Conservation (phyloP, 2,329 filamentous ascomycete genomes). For the Nannizzia gypsea region DNA sequence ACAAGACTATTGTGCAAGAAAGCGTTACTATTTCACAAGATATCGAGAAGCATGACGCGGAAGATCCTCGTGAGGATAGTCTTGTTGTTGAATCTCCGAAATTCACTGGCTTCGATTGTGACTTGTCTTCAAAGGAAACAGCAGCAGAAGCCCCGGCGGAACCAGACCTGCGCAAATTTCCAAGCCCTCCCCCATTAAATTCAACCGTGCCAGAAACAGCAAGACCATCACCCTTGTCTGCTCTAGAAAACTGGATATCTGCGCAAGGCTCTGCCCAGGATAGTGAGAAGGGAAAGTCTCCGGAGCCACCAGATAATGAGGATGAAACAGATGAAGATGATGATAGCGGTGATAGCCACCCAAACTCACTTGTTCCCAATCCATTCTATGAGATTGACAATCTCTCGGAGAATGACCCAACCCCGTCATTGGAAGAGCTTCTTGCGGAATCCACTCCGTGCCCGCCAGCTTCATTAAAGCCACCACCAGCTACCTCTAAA, state of each 20-base stretch:
- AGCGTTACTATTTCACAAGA: background rate
- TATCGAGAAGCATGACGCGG: background rate
- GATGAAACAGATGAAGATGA: background rate
- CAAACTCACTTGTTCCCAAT: slow-evolving; percentile 20
- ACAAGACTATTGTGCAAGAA: background rate
- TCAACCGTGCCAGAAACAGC: background rate
- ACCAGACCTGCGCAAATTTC: background rate
- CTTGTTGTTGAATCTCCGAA: background rate
- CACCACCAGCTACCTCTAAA: background rate
- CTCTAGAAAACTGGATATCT: slow-evolving; percentile 8
- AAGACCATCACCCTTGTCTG: slow-evolving; percentile 10
- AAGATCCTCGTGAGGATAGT: background rate
- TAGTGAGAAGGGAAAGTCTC: background rate
- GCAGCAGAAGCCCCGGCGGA: background rate
- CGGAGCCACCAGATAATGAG: background rate
- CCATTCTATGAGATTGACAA: slow-evolving; percentile 22
- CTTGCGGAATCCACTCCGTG: background rate
- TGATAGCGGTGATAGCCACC: background rate
- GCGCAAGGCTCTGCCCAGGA: slow-evolving; percentile 13
- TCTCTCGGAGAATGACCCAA: background rate
- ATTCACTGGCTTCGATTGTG: background rate
- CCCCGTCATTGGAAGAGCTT: background rate
- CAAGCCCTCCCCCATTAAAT: background rate
- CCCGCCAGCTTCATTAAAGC: background rate
- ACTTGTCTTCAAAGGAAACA: background rate